Evolutionary conservation across 257 asterid genomes (phyloP).

Genomic region (Fraxinus anomala): DNA sequence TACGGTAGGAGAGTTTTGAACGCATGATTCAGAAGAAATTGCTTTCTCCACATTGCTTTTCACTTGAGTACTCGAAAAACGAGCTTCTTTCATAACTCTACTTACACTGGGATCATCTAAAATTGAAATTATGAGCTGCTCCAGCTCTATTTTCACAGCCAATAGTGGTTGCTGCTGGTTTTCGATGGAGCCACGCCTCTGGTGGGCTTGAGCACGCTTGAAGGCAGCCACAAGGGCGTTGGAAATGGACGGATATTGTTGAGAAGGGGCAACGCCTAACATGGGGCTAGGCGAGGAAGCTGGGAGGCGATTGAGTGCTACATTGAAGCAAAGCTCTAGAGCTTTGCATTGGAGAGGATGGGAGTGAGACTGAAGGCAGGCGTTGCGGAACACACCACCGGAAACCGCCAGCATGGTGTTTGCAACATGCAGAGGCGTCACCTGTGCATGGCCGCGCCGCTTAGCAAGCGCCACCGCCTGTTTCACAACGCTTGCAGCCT

Average conservation of each 20-base stretch:
- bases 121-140: conserved; percentile 80
- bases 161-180: conserved; percentile 63
- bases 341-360: conserved; percentile 95
- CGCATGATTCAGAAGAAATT: conserved; percentile 41
- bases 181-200: conserved; percentile 73
- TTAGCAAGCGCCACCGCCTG: conserved; percentile 70
- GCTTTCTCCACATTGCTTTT: conserved; percentile 70
- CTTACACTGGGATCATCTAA: conserved; percentile 93
- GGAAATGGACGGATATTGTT: conserved; percentile 61
- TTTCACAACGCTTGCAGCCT: conserved; percentile 59
- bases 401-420: conserved; percentile 70
- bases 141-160: conserved; percentile 69
- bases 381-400: conserved; percentile 54
- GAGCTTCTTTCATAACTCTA: conserved; percentile 90
- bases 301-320: conserved; percentile 86
- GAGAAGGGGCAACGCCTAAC: conserved; percentile 31
- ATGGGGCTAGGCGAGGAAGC: conserved; percentile 53
- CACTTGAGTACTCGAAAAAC: conserved; percentile 79
- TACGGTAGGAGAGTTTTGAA: conserved; percentile 24
- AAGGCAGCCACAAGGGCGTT: conserved; percentile 92
- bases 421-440: conserved; percentile 90
- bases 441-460: conserved; percentile 92
- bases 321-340: conserved; percentile 92
- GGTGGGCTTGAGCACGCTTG: conserved; percentile 95
- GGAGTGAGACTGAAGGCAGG: conserved; percentile 75